Evolutionary conservation across 1,139 yeast species (phyloP).

Genomic region (Trichomonascaceae sp.): DNA sequence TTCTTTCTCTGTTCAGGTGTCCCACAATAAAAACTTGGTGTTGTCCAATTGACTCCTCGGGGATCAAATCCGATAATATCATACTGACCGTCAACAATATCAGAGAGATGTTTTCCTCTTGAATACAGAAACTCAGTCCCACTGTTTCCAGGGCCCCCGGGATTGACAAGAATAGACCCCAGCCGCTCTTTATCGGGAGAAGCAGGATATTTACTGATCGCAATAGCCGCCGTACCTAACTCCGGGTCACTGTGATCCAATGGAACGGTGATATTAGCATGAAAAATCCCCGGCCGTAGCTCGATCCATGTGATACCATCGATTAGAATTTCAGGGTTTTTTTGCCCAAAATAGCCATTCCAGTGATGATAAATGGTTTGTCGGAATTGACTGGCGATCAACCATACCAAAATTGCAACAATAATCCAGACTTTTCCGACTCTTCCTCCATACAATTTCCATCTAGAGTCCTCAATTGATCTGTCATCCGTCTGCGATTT

Average conservation of each 20-base stretch:
- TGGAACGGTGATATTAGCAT: slow-evolving; percentile 7
- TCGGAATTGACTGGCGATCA: background rate
- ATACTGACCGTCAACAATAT: slow-evolving; percentile 14
- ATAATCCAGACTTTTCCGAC: background rate
- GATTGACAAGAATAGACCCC: slow-evolving; percentile 15
- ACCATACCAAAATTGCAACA: background rate
- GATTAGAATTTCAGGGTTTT: background rate
- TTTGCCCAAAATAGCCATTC: background rate
- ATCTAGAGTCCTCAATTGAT: background rate
- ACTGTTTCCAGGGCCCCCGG: slow-evolving; percentile 19
- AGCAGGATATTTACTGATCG: slow-evolving; percentile 14
- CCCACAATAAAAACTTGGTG: slow-evolving; percentile 12
- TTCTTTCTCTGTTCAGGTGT: background rate
- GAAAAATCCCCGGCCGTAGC: background rate
- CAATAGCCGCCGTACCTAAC: slow-evolving; percentile 13
- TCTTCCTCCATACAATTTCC: background rate
- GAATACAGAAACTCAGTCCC: slow-evolving; percentile 14
- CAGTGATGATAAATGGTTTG: background rate
- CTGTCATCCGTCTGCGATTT: background rate
- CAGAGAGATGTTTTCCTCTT: slow-evolving; percentile 10
- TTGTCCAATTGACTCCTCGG: slow-evolving; percentile 5
- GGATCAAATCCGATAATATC: slow-evolving; percentile 19
- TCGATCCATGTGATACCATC: background rate
- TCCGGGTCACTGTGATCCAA: slow-evolving; percentile 12
- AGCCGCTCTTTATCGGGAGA: slow-evolving; percentile 1